Base-by-base conservation (phyloP, 208 protist species). In the Porcisia hertigi region DNA sequence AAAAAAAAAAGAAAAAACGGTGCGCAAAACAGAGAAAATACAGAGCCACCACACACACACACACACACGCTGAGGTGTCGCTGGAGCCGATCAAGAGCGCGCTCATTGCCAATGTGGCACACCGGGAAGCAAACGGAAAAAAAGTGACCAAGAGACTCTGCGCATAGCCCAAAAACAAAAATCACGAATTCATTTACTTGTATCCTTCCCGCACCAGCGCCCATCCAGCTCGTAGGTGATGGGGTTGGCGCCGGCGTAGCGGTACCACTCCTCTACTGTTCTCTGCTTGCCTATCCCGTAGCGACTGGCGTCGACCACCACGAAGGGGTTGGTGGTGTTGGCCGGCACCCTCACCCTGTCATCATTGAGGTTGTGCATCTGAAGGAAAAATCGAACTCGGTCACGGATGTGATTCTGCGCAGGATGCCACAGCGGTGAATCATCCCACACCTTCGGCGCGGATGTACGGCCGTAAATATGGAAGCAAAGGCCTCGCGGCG, bases 401-500 rank as follows among this genome's bases (percentile, higher is more conserved):
- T 67, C 23, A 1, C 76, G 77, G 12, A 87, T 70, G 14, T 66
- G 69, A 1, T 41, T 23, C 71, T 92, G 89, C 16, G 65, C 39
- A 1, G 9, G 1, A 25, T 83, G 55, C 83, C 86, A 94, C 47
- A 73, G 23, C 16, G 62, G 14, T 0, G 58, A 65, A 20, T 88
- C 79, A 2, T 43, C 9, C 90, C 87, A 95, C 69, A 94, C 53
- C 69, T 91, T 94, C 14, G 91, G 90, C 41, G 86, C 82, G 1
- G 85, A 84, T 0, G 30, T 4, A 12, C 94, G 87, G 9, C 57
- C 73, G 75, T 97, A 97, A 18, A 90, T 88, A 82, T 98, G 96
- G 62, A 92, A 98, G 36, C 88, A 84, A 14, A 98, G 60, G 25
- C 89, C 86, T 36, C 72, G 73, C 14, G 71, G 76, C 1, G 96